Conservation (phyloP, 495 filamentous ascomycete species). For the Pyronema domesticum region DNA sequence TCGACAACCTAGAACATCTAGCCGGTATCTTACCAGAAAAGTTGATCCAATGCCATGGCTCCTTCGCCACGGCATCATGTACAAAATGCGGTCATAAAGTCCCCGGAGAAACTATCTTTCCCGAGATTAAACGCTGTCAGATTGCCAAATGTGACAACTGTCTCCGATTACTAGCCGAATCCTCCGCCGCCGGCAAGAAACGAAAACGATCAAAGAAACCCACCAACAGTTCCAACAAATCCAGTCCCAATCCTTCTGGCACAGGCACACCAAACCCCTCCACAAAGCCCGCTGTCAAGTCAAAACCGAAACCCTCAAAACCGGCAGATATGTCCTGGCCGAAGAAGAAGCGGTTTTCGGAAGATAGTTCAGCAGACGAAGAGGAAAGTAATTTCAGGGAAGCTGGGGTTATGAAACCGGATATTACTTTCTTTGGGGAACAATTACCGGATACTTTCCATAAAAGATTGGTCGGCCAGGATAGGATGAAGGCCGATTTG, state of each 20-base stretch:
- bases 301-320: not conserved
- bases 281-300: slow-evolving; percentile 11
- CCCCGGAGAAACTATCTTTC: slow-evolving; percentile 57
- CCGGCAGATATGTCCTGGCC: slow-evolving; percentile 18
- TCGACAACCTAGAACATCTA: slow-evolving; percentile 84
- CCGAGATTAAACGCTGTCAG: slow-evolving; percentile 54
- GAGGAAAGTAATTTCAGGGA: slow-evolving; percentile 52
- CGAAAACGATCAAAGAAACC: slow-evolving; percentile 56
- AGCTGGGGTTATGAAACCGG: slow-evolving; percentile 92
- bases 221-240: slow-evolving; percentile 28
- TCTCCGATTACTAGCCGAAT: slow-evolving; percentile 29
- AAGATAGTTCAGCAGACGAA: slow-evolving; percentile 45
- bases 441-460: slow-evolving; percentile 68
- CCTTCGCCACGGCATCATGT: slow-evolving; percentile 82
- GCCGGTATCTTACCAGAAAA: slow-evolving; percentile 72
- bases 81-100: slow-evolving; percentile 64
- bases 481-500: slow-evolving; percentile 65
- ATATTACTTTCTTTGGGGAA: slow-evolving; percentile 97
- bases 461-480: slow-evolving; percentile 57
- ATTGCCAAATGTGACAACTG: slow-evolving; percentile 49
- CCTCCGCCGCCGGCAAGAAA: slow-evolving; percentile 38
- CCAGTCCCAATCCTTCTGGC: not conserved
- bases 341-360: slow-evolving; percentile 29
- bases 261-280: too few species aligned
- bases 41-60: slow-evolving; percentile 89